A percentile compares a stretch with the other conserved stretches of the same genome.
These are phyloP conservation scores for Penicillium pulvis DNA, from an alignment of 495 filamentous ascomycete genomes.

Conservation along the genomic window DNA sequence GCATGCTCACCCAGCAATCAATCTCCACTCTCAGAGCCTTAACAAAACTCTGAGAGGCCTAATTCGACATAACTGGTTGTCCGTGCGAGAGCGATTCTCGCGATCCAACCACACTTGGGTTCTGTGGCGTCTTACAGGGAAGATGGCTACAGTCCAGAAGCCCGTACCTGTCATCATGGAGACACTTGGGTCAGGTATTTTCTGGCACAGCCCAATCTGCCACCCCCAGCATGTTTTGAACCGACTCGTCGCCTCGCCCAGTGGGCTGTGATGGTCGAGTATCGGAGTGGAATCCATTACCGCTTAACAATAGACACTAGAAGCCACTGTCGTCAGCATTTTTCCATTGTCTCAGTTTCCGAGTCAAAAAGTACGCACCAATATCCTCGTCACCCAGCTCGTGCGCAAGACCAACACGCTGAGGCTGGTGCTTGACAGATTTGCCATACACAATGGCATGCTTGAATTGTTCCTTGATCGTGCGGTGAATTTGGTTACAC, in stretches of 20 bases:
- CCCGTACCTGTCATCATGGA: slow-evolving; percentile 30
- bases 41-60: slow-evolving; percentile 22
- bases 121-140: slow-evolving; percentile 35
- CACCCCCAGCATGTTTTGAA: slow-evolving; percentile 33
- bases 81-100: slow-evolving; percentile 38
- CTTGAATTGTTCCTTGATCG: slow-evolving; percentile 95
- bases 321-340: slow-evolving; percentile 20
- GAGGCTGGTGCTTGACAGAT: slow-evolving; percentile 98
- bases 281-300: slow-evolving; percentile 49
- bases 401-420: slow-evolving; percentile 88
- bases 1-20: slow-evolving; percentile 27
- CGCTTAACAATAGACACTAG: slow-evolving; percentile 94
- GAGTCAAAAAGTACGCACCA: slow-evolving; percentile 59
- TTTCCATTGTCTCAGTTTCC: not conserved
- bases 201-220: slow-evolving; percentile 31
- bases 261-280: slow-evolving; percentile 30
- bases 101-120: slow-evolving; percentile 33
- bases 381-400: slow-evolving; percentile 97
- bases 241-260: slow-evolving; percentile 31
- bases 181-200: slow-evolving; percentile 13
- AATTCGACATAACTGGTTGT: slow-evolving; percentile 32
- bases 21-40: slow-evolving; percentile 25
- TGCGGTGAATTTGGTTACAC: slow-evolving; percentile 97
- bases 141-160: slow-evolving; percentile 23
- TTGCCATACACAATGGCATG: slow-evolving; percentile 93